phyloP scores from a whole-genome alignment of 2,329 filamentous ascomycete genomes.

The Talaromyces sp. region DNA sequence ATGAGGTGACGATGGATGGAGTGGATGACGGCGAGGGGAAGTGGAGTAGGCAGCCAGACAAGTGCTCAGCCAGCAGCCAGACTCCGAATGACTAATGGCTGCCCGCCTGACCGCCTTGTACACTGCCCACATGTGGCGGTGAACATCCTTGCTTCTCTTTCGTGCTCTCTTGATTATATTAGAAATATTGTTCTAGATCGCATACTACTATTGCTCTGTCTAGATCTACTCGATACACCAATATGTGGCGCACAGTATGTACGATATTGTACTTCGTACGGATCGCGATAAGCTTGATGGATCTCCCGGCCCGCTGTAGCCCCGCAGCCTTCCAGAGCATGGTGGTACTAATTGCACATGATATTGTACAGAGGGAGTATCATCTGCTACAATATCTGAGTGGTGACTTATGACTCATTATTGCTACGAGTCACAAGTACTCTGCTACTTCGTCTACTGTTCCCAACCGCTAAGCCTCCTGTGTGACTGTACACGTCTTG shows the following conservation, averaged over 20 bases:
- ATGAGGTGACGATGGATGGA: slow-evolving; percentile 28
- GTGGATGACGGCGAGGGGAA: slow-evolving; percentile 6
- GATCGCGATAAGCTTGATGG: neutral
- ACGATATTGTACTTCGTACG: neutral
- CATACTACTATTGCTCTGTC: neutral
- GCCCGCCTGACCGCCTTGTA: slow-evolving; percentile 10
- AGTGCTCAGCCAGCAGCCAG: slow-evolving; percentile 9
- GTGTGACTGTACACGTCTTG: neutral
- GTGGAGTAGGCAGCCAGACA: slow-evolving; percentile 17
- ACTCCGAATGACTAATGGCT: neutral
- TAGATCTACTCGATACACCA: neutral
- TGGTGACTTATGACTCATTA: neutral
- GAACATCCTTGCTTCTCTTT: neutral
- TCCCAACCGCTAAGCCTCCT: neutral
- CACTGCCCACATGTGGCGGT: neutral
- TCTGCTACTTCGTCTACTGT: neutral
- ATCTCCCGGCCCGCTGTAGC: neutral
- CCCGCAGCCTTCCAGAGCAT: neutral
- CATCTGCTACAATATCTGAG: neutral
- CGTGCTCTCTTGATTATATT: neutral
- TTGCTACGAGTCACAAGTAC: neutral
- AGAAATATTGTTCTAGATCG: neutral
- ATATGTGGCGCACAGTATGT: neutral
- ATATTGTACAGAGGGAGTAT: neutral
- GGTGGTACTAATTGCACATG: neutral